Evolutionary conservation across 2,329 filamentous ascomycete species (phyloP).

Genomic region (Stemphylium lycopersici): DNA sequence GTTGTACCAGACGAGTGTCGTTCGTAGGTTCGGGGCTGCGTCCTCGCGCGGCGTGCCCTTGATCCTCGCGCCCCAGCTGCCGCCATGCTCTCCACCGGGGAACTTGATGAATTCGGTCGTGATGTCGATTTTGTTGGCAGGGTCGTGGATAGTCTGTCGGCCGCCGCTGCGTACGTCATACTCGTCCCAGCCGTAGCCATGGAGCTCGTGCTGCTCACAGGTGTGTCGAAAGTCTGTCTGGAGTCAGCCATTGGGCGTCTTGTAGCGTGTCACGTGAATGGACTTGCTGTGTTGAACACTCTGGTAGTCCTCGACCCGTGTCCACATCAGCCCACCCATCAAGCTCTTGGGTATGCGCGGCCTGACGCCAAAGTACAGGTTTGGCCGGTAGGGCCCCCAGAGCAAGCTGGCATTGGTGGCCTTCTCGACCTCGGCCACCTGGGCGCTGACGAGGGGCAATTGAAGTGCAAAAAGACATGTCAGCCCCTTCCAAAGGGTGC

Average conservation of each 20-base stretch:
- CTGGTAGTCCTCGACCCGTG: conserved; percentile 77
- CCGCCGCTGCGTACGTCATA: conserved; percentile 91
- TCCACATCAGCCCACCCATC: conserved; percentile 86
- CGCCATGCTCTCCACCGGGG: conserved; percentile 81
- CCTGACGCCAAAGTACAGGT: conserved; percentile 90
- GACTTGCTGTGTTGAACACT: conserved; percentile 76
- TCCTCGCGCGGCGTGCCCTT: conserved; percentile 78
- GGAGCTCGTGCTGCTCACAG: conserved; percentile 95
- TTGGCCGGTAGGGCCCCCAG: conserved; percentile 95
- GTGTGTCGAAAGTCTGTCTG: conserved; percentile 82
- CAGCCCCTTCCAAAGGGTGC: conserved; percentile 27
- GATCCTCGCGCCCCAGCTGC: conserved; percentile 89
- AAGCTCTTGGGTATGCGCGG: conserved; percentile 82
- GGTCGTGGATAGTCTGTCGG: conserved; percentile 87
- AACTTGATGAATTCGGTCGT: conserved; percentile 94
- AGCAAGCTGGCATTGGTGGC: conserved; percentile 81
- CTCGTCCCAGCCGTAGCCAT: conserved; percentile 96
- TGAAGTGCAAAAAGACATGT: conserved; percentile 31
- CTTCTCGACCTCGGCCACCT: conserved; percentile 49
- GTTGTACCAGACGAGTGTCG: conserved; percentile 81
- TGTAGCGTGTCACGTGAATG: neutral
- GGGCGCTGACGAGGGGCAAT: conserved; percentile 35
- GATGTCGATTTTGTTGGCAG: conserved; percentile 84
- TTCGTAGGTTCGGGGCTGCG: conserved; percentile 70
- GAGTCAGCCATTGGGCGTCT: conserved; percentile 15